Evolutionary conservation across 2,329 filamentous ascomycete species (phyloP), one percentile per base, ranked within the genome.

Genomic region (Venturia nashicola): DNA sequence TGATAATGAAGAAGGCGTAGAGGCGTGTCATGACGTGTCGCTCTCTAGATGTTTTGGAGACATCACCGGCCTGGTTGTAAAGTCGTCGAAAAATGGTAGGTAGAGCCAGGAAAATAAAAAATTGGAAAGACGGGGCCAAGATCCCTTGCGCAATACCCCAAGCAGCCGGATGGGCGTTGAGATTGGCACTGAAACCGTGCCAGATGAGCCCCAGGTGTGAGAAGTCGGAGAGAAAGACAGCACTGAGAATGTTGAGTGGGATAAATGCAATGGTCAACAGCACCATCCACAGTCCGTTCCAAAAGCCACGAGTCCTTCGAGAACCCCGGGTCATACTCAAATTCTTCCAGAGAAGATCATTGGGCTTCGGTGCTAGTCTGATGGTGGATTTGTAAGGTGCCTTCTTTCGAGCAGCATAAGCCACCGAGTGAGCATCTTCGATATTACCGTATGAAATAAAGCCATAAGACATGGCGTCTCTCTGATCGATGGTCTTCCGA

Each of bases 1-100:
- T 99, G 80, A 99, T 91, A 62, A 97, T 84, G 75, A 99, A 97
- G 78, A 99, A 99, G n/a, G 89, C 83, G 76, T 95, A 99, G 2
- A 99, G 82, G 74, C 96, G 95, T 67, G 86, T 87, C 65, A 94
- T 82, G 62, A 97, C 94, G 73, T 97, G 93, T 39, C 91, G 84
- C 73, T 99, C 94, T 64, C 94, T 86, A 34, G 90, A 90, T 0
- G 90, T 96, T 76, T 97, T 97, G 60, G 91, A 96, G 68, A 89
- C 83, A 72, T 97, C 93, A 67, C 94, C 94, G 5, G 90, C 89
- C 68, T 85, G 85, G 66, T 91, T 87, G 7, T 91, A 88, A 40
- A 99, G 81, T 27, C 90, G 87, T 64, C 94, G 89, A 79, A 97
- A 97, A 69, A 96, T 88, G 69, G 91, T 88, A 8, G 94, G 94